These are phyloP conservation scores for Fagopyrum tataricum DNA, from an alignment of 148 eudicot species.

Conservation along the genomic window DNA sequence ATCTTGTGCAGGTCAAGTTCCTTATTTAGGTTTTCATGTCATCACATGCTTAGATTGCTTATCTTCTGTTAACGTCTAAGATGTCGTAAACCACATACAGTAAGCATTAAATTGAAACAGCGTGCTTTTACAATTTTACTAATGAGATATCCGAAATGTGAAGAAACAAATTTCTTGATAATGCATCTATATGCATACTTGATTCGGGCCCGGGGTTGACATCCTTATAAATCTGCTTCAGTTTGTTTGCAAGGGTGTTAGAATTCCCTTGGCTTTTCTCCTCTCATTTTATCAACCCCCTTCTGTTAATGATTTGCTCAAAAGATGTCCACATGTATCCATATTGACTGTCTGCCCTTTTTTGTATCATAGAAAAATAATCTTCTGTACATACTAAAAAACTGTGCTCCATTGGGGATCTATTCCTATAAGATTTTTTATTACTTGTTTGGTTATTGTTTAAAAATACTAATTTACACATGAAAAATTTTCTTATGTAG, in stretches of 20 bases:
- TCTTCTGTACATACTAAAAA: neutral
- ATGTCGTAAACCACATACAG: neutral
- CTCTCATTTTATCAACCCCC: neutral
- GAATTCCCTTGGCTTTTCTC: neutral
- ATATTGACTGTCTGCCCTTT: neutral
- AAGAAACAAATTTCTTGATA: neutral
- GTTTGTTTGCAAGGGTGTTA: neutral
- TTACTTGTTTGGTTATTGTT: neutral
- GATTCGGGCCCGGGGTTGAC: neutral
- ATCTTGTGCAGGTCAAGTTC: neutral
- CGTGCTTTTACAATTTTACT: neutral
- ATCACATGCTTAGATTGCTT: neutral
- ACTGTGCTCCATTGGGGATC: neutral
- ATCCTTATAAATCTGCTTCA: neutral
- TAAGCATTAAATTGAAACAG: neutral
- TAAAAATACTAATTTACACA: neutral
- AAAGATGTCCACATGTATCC: neutral
- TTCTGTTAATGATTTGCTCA: neutral
- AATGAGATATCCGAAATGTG: neutral
- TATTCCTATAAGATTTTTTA: neutral
- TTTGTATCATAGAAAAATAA: neutral
- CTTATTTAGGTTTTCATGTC: neutral
- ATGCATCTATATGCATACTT: neutral
- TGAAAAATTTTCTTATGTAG: conserved; percentile 24
- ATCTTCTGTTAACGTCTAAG: neutral